A percentile compares a stretch with the other conserved stretches of the same genome.
Evolutionary conservation across 1,284 basidiomycete genomes (phyloP).

Genomic region (Sanghuangporus weigelae): DNA sequence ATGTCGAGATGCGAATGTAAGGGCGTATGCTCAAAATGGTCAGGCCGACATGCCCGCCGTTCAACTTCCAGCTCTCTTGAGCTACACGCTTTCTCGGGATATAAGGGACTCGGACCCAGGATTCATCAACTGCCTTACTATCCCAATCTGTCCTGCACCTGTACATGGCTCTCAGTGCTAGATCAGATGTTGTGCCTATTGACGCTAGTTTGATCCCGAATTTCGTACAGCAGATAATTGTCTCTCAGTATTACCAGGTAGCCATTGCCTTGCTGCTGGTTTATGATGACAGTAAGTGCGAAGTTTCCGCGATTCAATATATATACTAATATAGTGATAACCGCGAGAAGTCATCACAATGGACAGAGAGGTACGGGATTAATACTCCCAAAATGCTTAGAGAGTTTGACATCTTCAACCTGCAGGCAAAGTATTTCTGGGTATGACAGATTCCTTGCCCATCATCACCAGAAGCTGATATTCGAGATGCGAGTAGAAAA

Average conservation of each 20-base stretch:
- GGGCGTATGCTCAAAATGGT: too few species aligned
- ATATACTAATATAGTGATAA: background rate
- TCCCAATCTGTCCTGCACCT: too few species aligned
- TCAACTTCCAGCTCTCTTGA: too few species aligned
- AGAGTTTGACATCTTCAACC: background rate
- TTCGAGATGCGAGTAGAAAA: background rate
- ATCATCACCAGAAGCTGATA: background rate
- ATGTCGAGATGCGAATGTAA: too few species aligned
- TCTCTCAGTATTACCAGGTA: background rate
- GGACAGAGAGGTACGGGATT: conserved; percentile 2
- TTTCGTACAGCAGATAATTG: background rate
- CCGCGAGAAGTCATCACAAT: background rate
- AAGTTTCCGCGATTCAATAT: background rate
- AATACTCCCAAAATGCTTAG: background rate
- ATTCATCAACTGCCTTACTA: too few species aligned
- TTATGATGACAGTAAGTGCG: background rate
- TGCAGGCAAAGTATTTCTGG: conserved; percentile 6
- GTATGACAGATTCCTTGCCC: background rate
- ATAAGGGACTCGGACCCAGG: too few species aligned
- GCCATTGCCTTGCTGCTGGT: background rate
- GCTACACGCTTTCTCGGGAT: too few species aligned
- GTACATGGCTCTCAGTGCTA: background rate
- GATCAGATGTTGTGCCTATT: background rate
- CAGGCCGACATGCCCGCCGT: too few species aligned
- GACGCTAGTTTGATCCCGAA: background rate